Evolutionary conservation across 2,329 filamentous ascomycete genomes (phyloP).

Genomic region (Cladophialophora bantiana): DNA sequence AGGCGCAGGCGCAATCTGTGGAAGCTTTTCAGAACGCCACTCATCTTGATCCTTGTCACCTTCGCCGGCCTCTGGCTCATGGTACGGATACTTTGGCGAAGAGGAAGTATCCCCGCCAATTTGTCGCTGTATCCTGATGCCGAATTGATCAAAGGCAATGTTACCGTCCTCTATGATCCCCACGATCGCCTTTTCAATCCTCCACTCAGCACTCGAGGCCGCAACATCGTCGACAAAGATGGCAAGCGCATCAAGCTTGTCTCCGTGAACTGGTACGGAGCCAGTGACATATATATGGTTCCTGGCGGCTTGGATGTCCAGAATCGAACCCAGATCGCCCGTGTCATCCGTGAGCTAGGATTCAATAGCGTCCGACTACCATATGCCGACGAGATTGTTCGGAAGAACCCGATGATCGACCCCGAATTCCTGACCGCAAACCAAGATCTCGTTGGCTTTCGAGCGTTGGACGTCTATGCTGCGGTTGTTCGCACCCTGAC

Average conservation of each 20-base stretch:
- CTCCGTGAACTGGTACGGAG: slow-evolving; percentile 75
- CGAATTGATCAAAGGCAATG: slow-evolving; percentile 12
- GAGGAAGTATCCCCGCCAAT: slow-evolving; percentile 21
- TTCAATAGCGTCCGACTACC: slow-evolving; percentile 75
- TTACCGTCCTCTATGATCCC: slow-evolving; percentile 10
- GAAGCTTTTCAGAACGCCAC: slow-evolving; percentile 18
- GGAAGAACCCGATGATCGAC: slow-evolving; percentile 63
- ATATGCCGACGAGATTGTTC: slow-evolving; percentile 73
- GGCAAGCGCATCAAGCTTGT: slow-evolving; percentile 67
- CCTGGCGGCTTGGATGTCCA: slow-evolving; percentile 68
- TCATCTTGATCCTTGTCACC: slow-evolving; percentile 14
- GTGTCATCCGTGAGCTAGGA: slow-evolving; percentile 65
- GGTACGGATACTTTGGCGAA: slow-evolving; percentile 19
- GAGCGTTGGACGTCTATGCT: slow-evolving; percentile 67
- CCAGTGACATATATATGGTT: slow-evolving; percentile 70
- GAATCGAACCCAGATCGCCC: slow-evolving; percentile 67
- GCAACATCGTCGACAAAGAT: slow-evolving; percentile 65
- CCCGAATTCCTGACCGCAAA: slow-evolving; percentile 64
- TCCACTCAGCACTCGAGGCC: slow-evolving; percentile 66
- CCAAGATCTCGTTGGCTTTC: slow-evolving; percentile 63
- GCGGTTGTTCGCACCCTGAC: slow-evolving; percentile 67
- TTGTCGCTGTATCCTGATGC: slow-evolving; percentile 22
- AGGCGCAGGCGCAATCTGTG: slow-evolving; percentile 15
- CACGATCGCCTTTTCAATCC: slow-evolving; percentile 54
- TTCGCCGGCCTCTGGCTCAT: slow-evolving; percentile 22